Evolutionary conservation across 306 rosid species (phyloP), one percentile per base, ranked within the genome.

Genomic region (Rosa rugosa): DNA sequence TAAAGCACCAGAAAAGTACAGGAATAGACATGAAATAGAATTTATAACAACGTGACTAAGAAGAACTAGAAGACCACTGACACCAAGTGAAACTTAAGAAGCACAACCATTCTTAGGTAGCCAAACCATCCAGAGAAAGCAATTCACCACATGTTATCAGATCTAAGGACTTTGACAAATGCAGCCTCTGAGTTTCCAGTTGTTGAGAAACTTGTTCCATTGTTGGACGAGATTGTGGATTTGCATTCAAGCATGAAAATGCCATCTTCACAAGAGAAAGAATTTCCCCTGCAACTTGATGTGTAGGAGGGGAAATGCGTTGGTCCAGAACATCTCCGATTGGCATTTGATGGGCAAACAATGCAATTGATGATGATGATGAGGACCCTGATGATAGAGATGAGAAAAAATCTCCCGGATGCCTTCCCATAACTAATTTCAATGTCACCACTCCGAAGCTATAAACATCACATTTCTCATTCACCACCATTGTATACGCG

Each of bases 381-480:
- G 51, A 12, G 6, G 53, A 4, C 12, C 31, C 2, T 0, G 54
- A 65, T 2, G 10, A 5, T 9, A 80, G 1, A 17, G 64, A 17
- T 6, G 23, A 73, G 8, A 64, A 38, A 8, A 65, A 16, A 23
- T 80, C 79, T 3, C 79, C 70, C 0, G 68, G 79, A 51, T 80
- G 79, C 23, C 6, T 75, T 10, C 75, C 83, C 20, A 66, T 67
- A 4, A 80, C 17, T 4, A 46, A 18, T 74, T 80, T 65, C 1
- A 80, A 8, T 12, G 60, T 14, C 3, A 80, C 31, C 8, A 80
- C 71, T 18, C 79, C 83, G 31, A 75, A 80, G 27, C 80, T 75
- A 34, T 44, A 80, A 5, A 74, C 54, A 17, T 74, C 75, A 3
- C 62, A 53, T 56, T 66, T 74, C 12, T 66, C 63, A 0, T 49